Evolutionary conservation across 768 basidiomycete species (phyloP).

Genomic region (Coprinopsis cinerea): DNA sequence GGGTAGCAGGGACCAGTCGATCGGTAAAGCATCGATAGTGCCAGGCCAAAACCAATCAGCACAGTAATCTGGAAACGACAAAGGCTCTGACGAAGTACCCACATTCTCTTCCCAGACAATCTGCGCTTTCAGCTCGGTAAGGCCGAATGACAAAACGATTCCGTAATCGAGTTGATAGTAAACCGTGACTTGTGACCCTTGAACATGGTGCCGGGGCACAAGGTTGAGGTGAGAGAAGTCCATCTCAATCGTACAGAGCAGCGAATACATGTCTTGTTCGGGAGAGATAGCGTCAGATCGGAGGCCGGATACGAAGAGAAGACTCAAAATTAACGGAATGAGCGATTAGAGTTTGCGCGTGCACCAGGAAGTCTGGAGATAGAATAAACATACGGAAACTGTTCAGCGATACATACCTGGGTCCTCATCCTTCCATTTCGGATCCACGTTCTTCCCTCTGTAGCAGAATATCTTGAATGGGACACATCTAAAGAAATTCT

Average conservation of each 20-base stretch:
- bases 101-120: conserved; percentile 34
- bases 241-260: conserved; percentile 1
- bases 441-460: conserved; percentile 13
- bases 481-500: conserved; percentile 11
- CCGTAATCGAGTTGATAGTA: conserved; percentile 27
- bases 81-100: too few relatives aligned
- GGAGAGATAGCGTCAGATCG: neutral
- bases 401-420: conserved; percentile 13
- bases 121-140: conserved; percentile 42
- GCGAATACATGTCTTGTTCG: neutral
- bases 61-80: too few relatives aligned
- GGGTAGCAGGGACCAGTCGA: too few relatives aligned
- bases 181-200: neutral
- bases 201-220: neutral
- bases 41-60: too few relatives aligned
- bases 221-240: conserved; percentile 1
- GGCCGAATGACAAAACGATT: conserved; percentile 37
- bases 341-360: conserved; percentile 2
- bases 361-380: neutral
- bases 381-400: too few relatives aligned
- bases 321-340: neutral
- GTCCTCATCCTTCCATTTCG: conserved; percentile 19
- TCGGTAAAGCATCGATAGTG: too few relatives aligned
- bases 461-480: conserved; percentile 17
- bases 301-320: neutral